Evolutionary conservation across 495 filamentous ascomycete genomes (phyloP), one percentile per base, ranked within the genome.

Genomic region (Podospora pseudoanserina): DNA sequence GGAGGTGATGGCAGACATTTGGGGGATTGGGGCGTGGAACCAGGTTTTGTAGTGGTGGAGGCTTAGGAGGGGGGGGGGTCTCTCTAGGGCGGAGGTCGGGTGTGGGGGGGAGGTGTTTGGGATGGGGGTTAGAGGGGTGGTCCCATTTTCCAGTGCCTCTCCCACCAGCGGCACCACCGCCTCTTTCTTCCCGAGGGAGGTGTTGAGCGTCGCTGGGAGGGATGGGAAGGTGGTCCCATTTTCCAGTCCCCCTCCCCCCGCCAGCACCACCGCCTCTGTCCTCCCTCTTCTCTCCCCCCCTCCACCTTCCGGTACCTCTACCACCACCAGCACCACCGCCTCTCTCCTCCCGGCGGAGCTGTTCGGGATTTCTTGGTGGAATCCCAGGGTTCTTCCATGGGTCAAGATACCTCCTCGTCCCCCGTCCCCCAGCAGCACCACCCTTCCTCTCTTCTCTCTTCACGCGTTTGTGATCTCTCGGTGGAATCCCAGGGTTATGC

Each of bases 31-130:
- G 27, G 74, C 76, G 5, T 65, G 63, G 64, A 78, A 79, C 76
- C 82, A 80, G 27, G 81, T 84, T 75, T 88, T 89, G 86, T 87
- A 89, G 76, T 90, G 87, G 74, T 91, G 89, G 61, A 91, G 77
- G 63, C 84, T 87, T 30, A 89, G 74, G 13, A 49, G 61, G 4
- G 58, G 58, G 18, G 16, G 13, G 5, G 13, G 39, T 49, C 11
- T 11, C 15, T 49, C 39, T 49, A 3, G 9, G 6, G 39, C 39
- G 39, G 15, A 49, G 39, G 9, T 49, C 39, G 15, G 39, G 15
- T 9, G 39, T 13, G 15, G 39, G 30, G 15, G 39, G 30, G 30
- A 5, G 30, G 30, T 32, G 30, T 32, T 32, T 32, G 30, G 3
- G 30, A 32, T 32, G 30, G 30, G 30, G 3, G 30, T 32, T 32